These are phyloP conservation scores for Parietichytrium sp. DNA, from an alignment of 108 stramenopile species.

Conservation along the genomic window DNA sequence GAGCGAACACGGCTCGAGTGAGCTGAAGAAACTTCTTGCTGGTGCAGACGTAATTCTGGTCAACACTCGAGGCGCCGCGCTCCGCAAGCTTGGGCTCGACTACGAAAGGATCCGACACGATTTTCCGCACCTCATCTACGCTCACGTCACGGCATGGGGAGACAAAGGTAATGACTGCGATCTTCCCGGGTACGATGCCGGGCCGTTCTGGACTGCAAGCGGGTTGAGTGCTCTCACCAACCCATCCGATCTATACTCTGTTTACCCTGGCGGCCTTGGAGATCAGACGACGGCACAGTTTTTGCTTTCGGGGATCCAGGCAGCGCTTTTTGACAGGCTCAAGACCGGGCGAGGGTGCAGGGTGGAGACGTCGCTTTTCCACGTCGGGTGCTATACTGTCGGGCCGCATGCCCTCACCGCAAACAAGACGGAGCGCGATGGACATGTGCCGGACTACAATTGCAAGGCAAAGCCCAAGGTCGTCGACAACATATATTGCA, in stretches of 20 bases:
- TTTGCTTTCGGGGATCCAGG: neutral
- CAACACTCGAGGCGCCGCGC: neutral
- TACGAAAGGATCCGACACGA: neutral
- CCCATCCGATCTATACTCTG: neutral
- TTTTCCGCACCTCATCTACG: slow-evolving; percentile 38
- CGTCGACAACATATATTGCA: slow-evolving; percentile 11
- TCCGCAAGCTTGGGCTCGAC: slow-evolving; percentile 12
- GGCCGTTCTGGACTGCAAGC: slow-evolving; percentile 9
- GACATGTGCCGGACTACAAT: slow-evolving; percentile 19
- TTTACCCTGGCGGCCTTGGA: neutral
- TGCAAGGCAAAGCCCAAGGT: neutral
- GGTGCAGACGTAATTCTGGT: neutral
- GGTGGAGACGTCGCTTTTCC: slow-evolving; percentile 8
- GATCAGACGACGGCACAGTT: slow-evolving; percentile 7
- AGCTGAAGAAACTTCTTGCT: neutral
- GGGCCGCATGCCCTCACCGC: neutral
- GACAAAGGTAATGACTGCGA: neutral
- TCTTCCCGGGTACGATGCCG: slow-evolving; percentile 12
- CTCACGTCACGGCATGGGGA: slow-evolving; percentile 29
- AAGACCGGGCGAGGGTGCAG: neutral
- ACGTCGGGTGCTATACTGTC: neutral
- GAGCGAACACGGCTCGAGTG: neutral
- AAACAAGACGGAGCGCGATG: slow-evolving; percentile 21
- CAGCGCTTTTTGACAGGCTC: neutral
- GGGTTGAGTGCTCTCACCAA: neutral